Evolutionary conservation across 1,284 basidiomycete genomes (phyloP).

Genomic region (Marasmius fiardii): DNA sequence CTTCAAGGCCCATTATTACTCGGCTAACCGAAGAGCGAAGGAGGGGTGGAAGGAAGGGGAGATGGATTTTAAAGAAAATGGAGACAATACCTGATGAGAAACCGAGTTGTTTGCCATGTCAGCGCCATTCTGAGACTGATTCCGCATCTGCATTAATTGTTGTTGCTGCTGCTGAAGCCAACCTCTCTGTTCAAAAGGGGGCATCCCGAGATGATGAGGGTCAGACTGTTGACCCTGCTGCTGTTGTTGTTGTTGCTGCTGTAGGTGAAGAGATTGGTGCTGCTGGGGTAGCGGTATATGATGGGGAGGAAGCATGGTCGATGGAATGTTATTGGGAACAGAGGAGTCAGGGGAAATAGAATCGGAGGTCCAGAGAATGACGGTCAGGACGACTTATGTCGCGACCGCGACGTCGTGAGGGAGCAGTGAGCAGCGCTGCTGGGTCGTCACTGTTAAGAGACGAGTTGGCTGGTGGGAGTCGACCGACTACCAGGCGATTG

Average conservation of each 20-base stretch:
- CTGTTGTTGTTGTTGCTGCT: conserved; percentile 35
- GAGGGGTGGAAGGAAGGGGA: conserved; percentile 3
- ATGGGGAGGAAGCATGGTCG: background rate
- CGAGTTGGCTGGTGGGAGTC: background rate
- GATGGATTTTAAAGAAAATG: conserved; percentile 17
- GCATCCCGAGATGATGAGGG: conserved; percentile 34
- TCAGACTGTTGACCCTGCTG: conserved; percentile 37
- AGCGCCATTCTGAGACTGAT: conserved; percentile 36
- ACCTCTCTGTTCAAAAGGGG: conserved; percentile 46
- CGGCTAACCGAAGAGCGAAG: background rate
- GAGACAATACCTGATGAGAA: conserved; percentile 34
- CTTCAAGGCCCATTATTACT: conserved; percentile 1
- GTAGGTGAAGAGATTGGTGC: conserved; percentile 35
- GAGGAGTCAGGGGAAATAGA: background rate
- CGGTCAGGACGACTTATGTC: background rate
- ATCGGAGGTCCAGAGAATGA: background rate
- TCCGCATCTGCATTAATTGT: conserved; percentile 49
- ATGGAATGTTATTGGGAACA: background rate
- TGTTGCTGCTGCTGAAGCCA: conserved; percentile 38
- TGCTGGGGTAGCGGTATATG: conserved; percentile 25
- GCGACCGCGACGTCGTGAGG: background rate
- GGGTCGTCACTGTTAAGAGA: background rate
- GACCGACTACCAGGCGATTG: background rate
- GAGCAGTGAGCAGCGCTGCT: conserved; percentile 1
- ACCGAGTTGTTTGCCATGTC: conserved; percentile 38